A percentile compares a stretch with the other conserved stretches of the same genome.
Conservation (phyloP, 2,329 filamentous ascomycete species). For the Hypoxylon sp. region DNA sequence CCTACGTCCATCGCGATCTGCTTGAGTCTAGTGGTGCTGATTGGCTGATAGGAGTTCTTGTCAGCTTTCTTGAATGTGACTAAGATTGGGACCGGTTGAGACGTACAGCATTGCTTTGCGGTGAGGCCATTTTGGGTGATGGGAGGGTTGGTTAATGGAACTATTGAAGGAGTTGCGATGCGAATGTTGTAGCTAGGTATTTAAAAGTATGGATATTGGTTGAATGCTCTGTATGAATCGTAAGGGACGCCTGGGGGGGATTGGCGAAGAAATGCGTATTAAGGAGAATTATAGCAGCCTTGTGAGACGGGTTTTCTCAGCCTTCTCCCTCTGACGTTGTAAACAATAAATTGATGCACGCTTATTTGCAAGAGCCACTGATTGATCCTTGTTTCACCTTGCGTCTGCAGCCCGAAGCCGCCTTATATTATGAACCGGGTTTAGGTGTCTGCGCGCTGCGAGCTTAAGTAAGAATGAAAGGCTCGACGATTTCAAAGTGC, state of each 20-base stretch:
- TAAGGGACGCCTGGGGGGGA: not conserved
- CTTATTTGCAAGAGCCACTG: conserved; percentile 19
- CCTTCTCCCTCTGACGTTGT: conserved; percentile 39
- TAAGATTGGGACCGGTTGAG: not conserved
- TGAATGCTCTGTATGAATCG: conserved; percentile 1
- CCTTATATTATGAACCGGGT: conserved; percentile 10
- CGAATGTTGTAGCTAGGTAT: no score
- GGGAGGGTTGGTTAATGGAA: conserved; percentile 6
- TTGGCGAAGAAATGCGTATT: conserved; percentile 16
- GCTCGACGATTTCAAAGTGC: not conserved
- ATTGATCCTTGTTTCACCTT: conserved; percentile 23
- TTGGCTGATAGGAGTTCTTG: conserved; percentile 66
- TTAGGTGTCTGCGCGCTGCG: conserved; percentile 9
- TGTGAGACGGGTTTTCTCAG: conserved; percentile 37
- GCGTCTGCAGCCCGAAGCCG: conserved; percentile 10
- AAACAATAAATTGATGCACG: conserved; percentile 32
- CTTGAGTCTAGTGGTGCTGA: conserved; percentile 80
- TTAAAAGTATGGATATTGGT: conserved; percentile 16
- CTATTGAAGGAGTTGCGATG: conserved; percentile 11
- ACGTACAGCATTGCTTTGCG: conserved; percentile 47
- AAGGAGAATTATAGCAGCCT: conserved; percentile 30
- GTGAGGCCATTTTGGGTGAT: conserved; percentile 45
- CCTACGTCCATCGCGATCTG: conserved; percentile 87
- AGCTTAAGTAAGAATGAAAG: conserved; percentile 12
- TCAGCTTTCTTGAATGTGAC: conserved; percentile 25